These are phyloP conservation scores for Scheffersomyces titani DNA, from an alignment of 1,139 yeast genomes.

Conservation along the genomic window DNA sequence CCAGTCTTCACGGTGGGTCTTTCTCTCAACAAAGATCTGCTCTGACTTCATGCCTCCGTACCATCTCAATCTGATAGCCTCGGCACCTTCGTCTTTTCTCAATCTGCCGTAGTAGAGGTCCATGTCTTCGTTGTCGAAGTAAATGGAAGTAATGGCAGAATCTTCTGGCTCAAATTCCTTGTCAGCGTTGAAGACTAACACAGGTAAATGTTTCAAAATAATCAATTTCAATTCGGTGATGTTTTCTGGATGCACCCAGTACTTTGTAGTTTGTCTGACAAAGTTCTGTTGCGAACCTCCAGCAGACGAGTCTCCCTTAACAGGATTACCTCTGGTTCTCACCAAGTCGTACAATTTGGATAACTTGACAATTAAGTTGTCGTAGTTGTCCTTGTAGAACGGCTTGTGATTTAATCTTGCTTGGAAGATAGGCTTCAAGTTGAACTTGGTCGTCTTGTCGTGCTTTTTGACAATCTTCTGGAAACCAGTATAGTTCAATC, in stretches of 20 bases:
- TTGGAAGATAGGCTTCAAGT: slow-evolving; percentile 86
- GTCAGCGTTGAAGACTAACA: slow-evolving; percentile 90
- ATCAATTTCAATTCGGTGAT: slow-evolving; percentile 95
- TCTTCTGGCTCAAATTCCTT: slow-evolving; percentile 95
- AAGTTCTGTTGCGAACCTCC: slow-evolving; percentile 98
- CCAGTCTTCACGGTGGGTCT: slow-evolving; percentile 99
- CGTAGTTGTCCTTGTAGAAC: slow-evolving; percentile 93
- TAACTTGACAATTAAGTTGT: slow-evolving; percentile 80
- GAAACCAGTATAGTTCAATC: slow-evolving; percentile 93
- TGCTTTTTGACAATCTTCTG: slow-evolving; percentile 95
- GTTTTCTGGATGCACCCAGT: slow-evolving; percentile 99
- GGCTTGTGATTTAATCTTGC: slow-evolving; percentile 92
- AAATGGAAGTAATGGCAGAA: slow-evolving; percentile 93
- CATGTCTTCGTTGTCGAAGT: slow-evolving; percentile 85
- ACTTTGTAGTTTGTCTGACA: slow-evolving; percentile 96
- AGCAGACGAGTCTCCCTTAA: slow-evolving; percentile 90
- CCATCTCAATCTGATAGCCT: slow-evolving; percentile 97
- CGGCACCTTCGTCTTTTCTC: slow-evolving; percentile 97
- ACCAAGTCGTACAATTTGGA: slow-evolving; percentile 90
- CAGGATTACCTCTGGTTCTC: slow-evolving; percentile 93
- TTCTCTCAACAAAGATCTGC: slow-evolving; percentile 91
- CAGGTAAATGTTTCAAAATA: slow-evolving; percentile 92
- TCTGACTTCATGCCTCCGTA: slow-evolving; percentile 97
- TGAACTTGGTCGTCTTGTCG: slow-evolving; percentile 85
- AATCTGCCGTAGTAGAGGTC: slow-evolving; percentile 93